Conservation (phyloP, 2,329 filamentous ascomycete species). For the Pseudogymnoascus sp. region DNA sequence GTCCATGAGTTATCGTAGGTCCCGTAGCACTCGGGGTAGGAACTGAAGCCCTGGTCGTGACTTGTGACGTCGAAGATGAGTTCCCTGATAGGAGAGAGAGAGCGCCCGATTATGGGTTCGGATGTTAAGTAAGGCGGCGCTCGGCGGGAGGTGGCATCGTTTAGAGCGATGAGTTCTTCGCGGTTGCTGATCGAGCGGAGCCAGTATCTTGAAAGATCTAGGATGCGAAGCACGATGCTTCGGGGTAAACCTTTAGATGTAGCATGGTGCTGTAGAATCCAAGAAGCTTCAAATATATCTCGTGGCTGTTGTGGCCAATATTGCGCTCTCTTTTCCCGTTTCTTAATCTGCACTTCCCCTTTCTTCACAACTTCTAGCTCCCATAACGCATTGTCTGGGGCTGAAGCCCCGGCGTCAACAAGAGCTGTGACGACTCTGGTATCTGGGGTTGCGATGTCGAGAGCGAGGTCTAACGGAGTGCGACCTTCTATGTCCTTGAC, state of each 20-base stretch:
- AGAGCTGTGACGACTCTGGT: neutral
- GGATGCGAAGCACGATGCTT: neutral
- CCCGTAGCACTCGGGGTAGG: neutral
- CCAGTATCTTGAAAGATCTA: neutral
- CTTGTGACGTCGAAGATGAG: neutral
- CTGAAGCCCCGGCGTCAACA: neutral
- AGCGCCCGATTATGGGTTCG: neutral
- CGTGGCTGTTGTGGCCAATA: neutral
- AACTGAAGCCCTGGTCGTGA: neutral
- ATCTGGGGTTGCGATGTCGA: neutral
- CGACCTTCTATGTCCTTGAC: neutral
- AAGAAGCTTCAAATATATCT: neutral
- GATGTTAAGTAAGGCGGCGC: neutral
- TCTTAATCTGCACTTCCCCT: neutral
- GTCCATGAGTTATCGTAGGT: neutral
- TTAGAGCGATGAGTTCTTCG: neutral
- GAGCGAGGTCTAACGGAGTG: neutral
- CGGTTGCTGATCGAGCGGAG: neutral
- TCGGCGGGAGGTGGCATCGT: neutral
- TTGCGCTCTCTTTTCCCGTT: neutral
- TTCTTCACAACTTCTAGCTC: neutral
- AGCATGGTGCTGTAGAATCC: neutral
- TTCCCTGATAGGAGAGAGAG: neutral
- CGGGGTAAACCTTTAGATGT: neutral
- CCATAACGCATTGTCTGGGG: neutral